A percentile compares a stretch with the other conserved stretches of the same genome.
Evolutionary conservation across 139 green algal species (phyloP).

Genomic region (Closterium sp.): DNA sequence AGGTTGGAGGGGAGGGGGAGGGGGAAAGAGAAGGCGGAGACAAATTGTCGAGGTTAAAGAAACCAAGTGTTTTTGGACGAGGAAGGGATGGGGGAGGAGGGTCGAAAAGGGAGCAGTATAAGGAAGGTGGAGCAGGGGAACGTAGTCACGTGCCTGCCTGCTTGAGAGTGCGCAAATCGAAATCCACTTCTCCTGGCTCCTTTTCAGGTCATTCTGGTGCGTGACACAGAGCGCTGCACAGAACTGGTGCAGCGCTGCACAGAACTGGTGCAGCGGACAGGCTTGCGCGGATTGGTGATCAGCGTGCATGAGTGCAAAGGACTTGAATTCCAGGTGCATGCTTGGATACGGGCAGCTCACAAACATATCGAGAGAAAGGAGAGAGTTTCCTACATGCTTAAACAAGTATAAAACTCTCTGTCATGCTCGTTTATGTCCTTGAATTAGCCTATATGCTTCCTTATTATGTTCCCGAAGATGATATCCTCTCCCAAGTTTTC

Average conservation of each 20-base stretch:
- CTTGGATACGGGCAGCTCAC: too few species aligned
- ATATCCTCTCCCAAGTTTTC: too few species aligned
- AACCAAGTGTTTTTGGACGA: not conserved
- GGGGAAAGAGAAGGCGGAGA: not conserved
- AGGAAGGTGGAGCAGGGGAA: not conserved
- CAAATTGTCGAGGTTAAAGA: not conserved
- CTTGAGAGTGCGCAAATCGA: too few species aligned
- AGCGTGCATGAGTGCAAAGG: conserved; percentile 71
- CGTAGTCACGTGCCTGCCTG: not conserved
- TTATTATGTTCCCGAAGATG: too few species aligned
- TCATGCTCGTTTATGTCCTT: not conserved
- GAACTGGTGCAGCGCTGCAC: not conserved
- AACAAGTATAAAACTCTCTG: too few species aligned
- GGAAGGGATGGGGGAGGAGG: too few species aligned
- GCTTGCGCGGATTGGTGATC: conserved; percentile 54
- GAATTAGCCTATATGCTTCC: not conserved
- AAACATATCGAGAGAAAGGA: too few species aligned
- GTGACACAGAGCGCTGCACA: conserved; percentile 43
- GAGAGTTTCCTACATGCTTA: too few species aligned
- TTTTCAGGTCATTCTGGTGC: conserved; percentile 76
- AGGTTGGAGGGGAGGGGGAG: not conserved
- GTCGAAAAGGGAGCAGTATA: not conserved
- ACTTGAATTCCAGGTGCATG: conserved; percentile 69
- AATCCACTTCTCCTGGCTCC: too few species aligned
- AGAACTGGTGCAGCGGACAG: conserved; percentile 53